Evolutionary conservation across 2,329 filamentous ascomycete species (phyloP).

Genomic region (Aspergillus thermomutatus): DNA sequence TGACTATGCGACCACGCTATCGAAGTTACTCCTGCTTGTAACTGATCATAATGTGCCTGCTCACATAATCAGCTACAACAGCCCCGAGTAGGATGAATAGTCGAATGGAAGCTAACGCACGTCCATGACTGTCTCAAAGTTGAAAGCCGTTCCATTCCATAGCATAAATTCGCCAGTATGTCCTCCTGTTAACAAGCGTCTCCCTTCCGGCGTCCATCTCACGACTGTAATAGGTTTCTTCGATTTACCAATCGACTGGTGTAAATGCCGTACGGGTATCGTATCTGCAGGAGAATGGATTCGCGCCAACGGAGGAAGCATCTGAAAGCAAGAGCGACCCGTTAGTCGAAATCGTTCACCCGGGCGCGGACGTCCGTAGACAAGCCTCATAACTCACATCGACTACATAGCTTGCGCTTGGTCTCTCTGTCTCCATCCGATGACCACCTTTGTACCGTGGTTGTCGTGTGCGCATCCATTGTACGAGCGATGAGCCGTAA

Average conservation of each 20-base stretch:
- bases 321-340: slow-evolving; percentile 49
- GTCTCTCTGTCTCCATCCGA: slow-evolving; percentile 74
- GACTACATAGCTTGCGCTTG: slow-evolving; percentile 83
- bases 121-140: slow-evolving; percentile 99
- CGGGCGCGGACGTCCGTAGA: neutral
- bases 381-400: slow-evolving; percentile 58
- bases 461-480: slow-evolving; percentile 84
- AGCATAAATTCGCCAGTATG: slow-evolving; percentile 97
- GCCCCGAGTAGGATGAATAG: neutral
- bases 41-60: slow-evolving; percentile 68
- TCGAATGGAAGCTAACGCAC: slow-evolving; percentile 29
- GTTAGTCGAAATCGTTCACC: slow-evolving; percentile 9
- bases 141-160: slow-evolving; percentile 98
- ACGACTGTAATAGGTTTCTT: slow-evolving; percentile 97
- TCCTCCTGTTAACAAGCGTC: slow-evolving; percentile 84
- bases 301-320: slow-evolving; percentile 79
- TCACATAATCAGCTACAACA: slow-evolving; percentile 11
- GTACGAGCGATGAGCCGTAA: slow-evolving; percentile 83
- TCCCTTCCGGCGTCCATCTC: slow-evolving; percentile 94
- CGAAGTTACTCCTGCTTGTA: slow-evolving; percentile 43
- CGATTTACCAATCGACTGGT: slow-evolving; percentile 97
- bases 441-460: slow-evolving; percentile 71
- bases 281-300: slow-evolving; percentile 74
- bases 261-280: slow-evolving; percentile 89
- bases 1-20: slow-evolving; percentile 82